These are phyloP conservation scores for Deinandra increscens DNA, from an alignment of 129 eudicot species.

Conservation along the genomic window DNA sequence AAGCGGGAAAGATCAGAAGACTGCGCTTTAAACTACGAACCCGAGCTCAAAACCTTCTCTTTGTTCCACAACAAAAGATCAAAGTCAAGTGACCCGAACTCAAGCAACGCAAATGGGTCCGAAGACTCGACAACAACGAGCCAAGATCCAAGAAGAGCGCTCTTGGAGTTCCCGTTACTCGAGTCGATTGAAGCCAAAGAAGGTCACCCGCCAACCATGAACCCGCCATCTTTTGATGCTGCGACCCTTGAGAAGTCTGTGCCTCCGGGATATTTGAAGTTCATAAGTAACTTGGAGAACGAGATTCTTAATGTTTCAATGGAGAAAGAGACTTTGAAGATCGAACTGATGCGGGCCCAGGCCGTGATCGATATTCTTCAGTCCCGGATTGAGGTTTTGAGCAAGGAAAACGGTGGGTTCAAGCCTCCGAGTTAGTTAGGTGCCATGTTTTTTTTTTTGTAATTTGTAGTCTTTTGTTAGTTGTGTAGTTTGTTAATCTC, in stretches of 20 bases:
- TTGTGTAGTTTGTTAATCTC: constrained; percentile 2
- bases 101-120: constrained; percentile 5
- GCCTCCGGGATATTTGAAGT: constrained; percentile 5
- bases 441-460: not conserved
- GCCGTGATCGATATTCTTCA: constrained; percentile 6
- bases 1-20: constrained; percentile 4
- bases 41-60: constrained; percentile 1
- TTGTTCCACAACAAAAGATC: constrained; percentile 14
- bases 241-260: not conserved
- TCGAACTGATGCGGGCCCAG: constrained; percentile 5
- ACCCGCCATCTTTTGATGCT: not conserved
- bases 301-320: not conserved
- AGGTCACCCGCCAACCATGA: not conserved
- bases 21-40: not conserved
- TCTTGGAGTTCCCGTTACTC: not conserved
- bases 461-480: not conserved
- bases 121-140: constrained; percentile 15
- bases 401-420: constrained; percentile 6
- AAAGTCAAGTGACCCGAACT: constrained; percentile 9
- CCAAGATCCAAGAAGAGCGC: constrained; percentile 5
- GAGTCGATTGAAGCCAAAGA: constrained; percentile 11
- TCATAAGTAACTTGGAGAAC: constrained; percentile 3
- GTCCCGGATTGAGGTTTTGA: constrained; percentile 1
- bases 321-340: constrained; percentile 13
- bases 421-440: not conserved